Conservation (phyloP, 371 early-diverging fungal genomes). For the Mortierella sp. region DNA sequence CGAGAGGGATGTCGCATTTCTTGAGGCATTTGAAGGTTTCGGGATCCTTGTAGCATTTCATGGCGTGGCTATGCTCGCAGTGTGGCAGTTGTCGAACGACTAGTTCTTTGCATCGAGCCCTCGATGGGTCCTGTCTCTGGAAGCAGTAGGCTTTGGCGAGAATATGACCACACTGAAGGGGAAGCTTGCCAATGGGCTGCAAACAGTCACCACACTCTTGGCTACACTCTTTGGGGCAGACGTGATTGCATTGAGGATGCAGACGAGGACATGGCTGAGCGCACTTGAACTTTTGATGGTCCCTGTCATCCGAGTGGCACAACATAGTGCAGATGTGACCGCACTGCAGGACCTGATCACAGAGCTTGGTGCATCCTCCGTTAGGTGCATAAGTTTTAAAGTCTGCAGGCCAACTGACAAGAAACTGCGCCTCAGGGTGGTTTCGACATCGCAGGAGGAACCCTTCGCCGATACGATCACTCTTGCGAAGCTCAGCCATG, state of each 20-base stretch:
- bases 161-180: slow-evolving; percentile 26
- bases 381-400: slow-evolving; percentile 20
- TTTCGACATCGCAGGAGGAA: slow-evolving; percentile 49
- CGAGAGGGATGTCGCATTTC: too few relatives aligned
- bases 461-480: slow-evolving; percentile 33
- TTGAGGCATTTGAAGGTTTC: neutral
- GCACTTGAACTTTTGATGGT: slow-evolving; percentile 32
- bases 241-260: slow-evolving; percentile 20
- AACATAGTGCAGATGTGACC: slow-evolving; percentile 14
- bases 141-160: slow-evolving; percentile 14
- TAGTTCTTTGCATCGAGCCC: slow-evolving; percentile 5
- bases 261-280: slow-evolving; percentile 42
- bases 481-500: slow-evolving; percentile 6
- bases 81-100: neutral
- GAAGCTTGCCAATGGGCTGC: slow-evolving; percentile 8
- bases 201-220: slow-evolving; percentile 48
- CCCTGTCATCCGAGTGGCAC: slow-evolving; percentile 35
- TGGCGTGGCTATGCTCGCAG: slow-evolving; percentile 6
- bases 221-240: slow-evolving; percentile 39
- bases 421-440: slow-evolving; percentile 36
- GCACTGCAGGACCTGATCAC: slow-evolving; percentile 6
- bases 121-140: slow-evolving; percentile 3
- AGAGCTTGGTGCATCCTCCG: slow-evolving; percentile 20
- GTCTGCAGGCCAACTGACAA: slow-evolving; percentile 12
- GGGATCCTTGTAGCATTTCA: neutral